These are phyloP conservation scores for Yueomyces sp. DNA, from an alignment of 805 yeast species.

Conservation along the genomic window DNA sequence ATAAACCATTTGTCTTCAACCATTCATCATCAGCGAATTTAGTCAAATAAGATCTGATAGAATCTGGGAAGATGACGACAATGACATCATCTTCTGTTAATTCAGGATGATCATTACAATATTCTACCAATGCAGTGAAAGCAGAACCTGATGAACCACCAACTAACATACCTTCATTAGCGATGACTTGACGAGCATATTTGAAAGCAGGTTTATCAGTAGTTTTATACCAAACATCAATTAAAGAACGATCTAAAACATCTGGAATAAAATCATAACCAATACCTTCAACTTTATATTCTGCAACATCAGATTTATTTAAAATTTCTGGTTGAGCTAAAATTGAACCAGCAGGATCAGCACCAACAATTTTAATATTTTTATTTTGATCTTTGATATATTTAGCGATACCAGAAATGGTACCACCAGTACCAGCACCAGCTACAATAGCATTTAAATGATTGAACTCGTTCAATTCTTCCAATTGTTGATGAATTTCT, in stretches of 20 bases:
- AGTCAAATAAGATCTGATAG: conserved; percentile 73
- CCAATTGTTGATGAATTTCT: conserved; percentile 74
- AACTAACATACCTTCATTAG: conserved; percentile 75
- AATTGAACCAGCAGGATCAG: conserved; percentile 81
- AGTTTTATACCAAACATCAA: conserved; percentile 77
- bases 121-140: conserved; percentile 61
- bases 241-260: conserved; percentile 49
- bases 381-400: conserved; percentile 62
- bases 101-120: conserved; percentile 43
- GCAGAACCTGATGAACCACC: conserved; percentile 90
- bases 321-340: conserved; percentile 67
- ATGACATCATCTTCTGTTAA: conserved; percentile 61
- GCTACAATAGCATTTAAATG: conserved; percentile 65
- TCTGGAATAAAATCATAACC: conserved; percentile 85
- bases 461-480: conserved; percentile 29
- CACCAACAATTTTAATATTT: conserved; percentile 52
- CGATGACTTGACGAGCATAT: conserved; percentile 67
- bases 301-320: conserved; percentile 38
- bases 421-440: conserved; percentile 94
- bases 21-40: conserved; percentile 86
- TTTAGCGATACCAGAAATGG: conserved; percentile 69
- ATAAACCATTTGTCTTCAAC: conserved; percentile 69
- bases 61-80: conserved; percentile 77
- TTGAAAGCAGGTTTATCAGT: conserved; percentile 71
- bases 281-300: conserved; percentile 78